Evolutionary conservation across 129 eudicot genomes (phyloP), one percentile per base, ranked within the genome.

Genomic region (Flaveria bidentis): DNA sequence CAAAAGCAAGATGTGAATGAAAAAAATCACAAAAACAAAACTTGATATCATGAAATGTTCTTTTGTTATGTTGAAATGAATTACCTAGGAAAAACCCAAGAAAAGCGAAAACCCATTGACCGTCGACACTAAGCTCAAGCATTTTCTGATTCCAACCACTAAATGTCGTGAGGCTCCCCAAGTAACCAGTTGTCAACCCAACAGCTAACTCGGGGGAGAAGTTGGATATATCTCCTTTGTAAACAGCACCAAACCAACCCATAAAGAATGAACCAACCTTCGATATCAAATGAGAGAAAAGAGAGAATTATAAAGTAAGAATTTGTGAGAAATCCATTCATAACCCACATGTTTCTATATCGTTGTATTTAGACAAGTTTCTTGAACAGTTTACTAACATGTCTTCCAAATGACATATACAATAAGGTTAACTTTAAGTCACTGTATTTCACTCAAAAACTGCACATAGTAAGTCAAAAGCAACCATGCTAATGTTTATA

Each of bases 71-170:
- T 66, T 36, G 71, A 66, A 66, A 36, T 1, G 72, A 22, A 25
- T 66, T 83, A 90, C 98, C 96, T 77, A 94, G 6, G 13, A 85
- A 20, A 85, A 87, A 57, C 41, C 97, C 97, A 20, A 95, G 92
- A 1, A 87, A 26, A 11, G 90, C 67, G 77, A 89, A 91, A 25
- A 80, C 90, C 99, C 99, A 95, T 1, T 74, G 85, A 66, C 89
- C 96, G 10, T 80, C 58, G 56, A 85, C 88, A 64, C 96, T 84
- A 64, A 89, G 97, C 66, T 95, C 97, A 8, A 95, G 89, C 94
- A 95, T 89, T 84, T 89, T 91, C 83, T 91, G 97, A 65, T 95
- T 95, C 99, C 97, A 95, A 30, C 94, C 99, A 68, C 99, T 95
- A 78, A 95, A 95, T 67, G 97, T 95, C 71, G 99, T 95, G 16